phyloP scores from a whole-genome alignment of 2,329 filamentous ascomycete species.

The Ceratocystis cubensis region DNA sequence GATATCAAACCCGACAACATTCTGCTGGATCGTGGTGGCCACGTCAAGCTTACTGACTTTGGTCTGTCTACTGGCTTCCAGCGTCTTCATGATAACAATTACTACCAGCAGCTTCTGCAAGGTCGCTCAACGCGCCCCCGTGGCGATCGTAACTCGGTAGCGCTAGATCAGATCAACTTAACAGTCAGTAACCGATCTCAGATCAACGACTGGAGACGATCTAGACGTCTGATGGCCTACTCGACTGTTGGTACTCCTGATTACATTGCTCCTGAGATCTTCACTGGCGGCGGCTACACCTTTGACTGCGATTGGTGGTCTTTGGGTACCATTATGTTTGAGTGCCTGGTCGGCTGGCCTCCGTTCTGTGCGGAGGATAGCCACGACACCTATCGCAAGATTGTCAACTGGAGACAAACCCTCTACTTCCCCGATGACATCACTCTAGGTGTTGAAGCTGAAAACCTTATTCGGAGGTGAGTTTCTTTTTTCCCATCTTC shows the following conservation, averaged over 20 bases:
- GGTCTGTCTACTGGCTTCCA: slow-evolving; percentile 70
- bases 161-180: slow-evolving; percentile 93
- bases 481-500: slow-evolving; percentile 25
- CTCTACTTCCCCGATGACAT: slow-evolving; percentile 96
- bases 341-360: slow-evolving; percentile 71
- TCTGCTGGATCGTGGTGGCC: slow-evolving; percentile 60
- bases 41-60: slow-evolving; percentile 73
- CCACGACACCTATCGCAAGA: slow-evolving; percentile 97
- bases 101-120: slow-evolving; percentile 63
- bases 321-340: slow-evolving; percentile 73
- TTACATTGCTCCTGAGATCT: slow-evolving; percentile 71
- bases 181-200: slow-evolving; percentile 95
- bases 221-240: slow-evolving; percentile 69
- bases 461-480: slow-evolving; percentile 84
- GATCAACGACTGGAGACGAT: slow-evolving; percentile 76
- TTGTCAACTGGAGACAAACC: slow-evolving; percentile 93
- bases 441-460: slow-evolving; percentile 72
- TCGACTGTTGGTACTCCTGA: slow-evolving; percentile 96
- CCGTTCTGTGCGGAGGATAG: slow-evolving; percentile 90
- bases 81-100: slow-evolving; percentile 64
- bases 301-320: slow-evolving; percentile 77
- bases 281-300: slow-evolving; percentile 56
- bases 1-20: slow-evolving; percentile 80
- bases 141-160: slow-evolving; percentile 79
- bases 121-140: slow-evolving; percentile 34